A percentile compares a stretch with the other conserved stretches of the same genome.
These are phyloP conservation scores for Pyrus bretschneideri DNA, from an alignment of 306 rosid species.

Conservation along the genomic window DNA sequence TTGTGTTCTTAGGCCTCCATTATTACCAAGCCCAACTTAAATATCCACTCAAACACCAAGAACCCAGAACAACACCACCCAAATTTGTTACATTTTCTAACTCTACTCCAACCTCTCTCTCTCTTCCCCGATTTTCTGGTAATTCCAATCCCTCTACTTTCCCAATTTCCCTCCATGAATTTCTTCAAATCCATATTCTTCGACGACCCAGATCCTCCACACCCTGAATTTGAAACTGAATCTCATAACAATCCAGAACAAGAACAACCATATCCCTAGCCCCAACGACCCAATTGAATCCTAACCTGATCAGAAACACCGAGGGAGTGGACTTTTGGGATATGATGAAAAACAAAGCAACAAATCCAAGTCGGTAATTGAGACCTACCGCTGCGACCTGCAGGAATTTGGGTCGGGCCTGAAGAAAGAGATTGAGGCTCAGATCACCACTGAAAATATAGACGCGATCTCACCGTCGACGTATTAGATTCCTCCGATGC, in stretches of 20 bases:
- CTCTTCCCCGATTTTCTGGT: not conserved
- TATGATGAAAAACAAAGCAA: conserved; percentile 46
- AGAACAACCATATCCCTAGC: conserved; percentile 25
- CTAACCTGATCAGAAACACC: not conserved
- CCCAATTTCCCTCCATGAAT: conserved; percentile 39
- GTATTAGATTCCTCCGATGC: conserved; percentile 58
- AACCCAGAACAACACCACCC: too few relatives aligned
- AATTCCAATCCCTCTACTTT: not conserved
- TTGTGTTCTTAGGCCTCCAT: too few relatives aligned
- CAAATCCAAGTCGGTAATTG: conserved; percentile 72
- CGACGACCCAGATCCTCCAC: conserved; percentile 46
- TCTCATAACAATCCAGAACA: conserved; percentile 8
- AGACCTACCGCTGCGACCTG: conserved; percentile 76
- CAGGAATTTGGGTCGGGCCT: conserved; percentile 68
- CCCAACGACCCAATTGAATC: conserved; percentile 1
- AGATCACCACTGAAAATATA: conserved; percentile 6
- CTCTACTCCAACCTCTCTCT: not conserved
- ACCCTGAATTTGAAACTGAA: conserved; percentile 6
- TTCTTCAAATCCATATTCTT: conserved; percentile 77
- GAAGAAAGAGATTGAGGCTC: conserved; percentile 73
- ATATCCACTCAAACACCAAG: too few relatives aligned
- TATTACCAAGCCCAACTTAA: too few relatives aligned
- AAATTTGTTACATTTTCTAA: not conserved
- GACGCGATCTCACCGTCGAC: conserved; percentile 33
- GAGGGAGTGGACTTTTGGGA: conserved; percentile 61